Conservation (phyloP, 78 protist species). For the Dictyostelium discoideum region DNA sequence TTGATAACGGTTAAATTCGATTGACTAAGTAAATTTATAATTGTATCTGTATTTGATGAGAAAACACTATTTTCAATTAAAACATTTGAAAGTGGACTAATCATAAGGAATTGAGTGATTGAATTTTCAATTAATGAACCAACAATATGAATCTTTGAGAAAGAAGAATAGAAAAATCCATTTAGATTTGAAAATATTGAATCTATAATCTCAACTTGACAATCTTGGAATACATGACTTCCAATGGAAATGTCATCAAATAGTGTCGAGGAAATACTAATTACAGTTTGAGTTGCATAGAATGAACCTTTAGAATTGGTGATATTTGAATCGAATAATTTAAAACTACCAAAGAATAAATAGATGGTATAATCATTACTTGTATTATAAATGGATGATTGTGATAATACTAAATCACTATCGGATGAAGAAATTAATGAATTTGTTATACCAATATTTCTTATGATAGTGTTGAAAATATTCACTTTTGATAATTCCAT, state of each 20-base stretch:
- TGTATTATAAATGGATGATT: background rate
- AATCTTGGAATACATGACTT: constrained; percentile 8
- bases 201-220: background rate
- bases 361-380: background rate
- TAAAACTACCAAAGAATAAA: background rate
- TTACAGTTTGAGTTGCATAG: background rate
- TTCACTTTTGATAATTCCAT: constrained; percentile 13
- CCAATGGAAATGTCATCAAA: background rate
- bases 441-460: background rate
- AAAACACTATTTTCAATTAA: background rate
- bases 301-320: background rate
- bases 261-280: background rate
- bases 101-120: background rate
- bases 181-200: background rate
- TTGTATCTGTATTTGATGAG: background rate
- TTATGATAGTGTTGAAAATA: background rate
- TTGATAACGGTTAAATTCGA: background rate
- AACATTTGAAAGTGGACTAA: constrained; percentile 3
- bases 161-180: background rate
- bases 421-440: background rate
- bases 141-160: background rate
- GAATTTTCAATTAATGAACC: background rate
- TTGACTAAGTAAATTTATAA: background rate
- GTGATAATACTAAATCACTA: background rate
- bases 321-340: background rate